Evolutionary conservation across 2,329 filamentous ascomycete genomes (phyloP), one percentile per base, ranked within the genome.

Genomic region (Fusarium graminum): DNA sequence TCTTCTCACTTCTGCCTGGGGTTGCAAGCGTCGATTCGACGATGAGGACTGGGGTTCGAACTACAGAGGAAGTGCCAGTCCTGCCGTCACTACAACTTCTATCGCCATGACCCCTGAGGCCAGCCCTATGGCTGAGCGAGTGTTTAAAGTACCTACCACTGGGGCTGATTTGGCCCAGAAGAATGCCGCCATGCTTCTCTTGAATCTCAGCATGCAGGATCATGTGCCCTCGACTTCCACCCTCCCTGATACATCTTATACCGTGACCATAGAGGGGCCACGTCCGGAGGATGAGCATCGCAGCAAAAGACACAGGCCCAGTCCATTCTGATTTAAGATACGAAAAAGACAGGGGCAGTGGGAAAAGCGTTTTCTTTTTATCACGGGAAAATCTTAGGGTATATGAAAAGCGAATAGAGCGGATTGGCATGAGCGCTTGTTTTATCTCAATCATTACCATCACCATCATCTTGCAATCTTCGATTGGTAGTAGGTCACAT

Each of bases 101-200:
- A 43, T 46, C 16, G 34, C 44, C 5, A 43, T 63, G 63, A 71
- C 67, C 13, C 68, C 71, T 17, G 69, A 68, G 26, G 43, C 59
- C 17, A 72, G 55, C 26, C 62, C 69, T 4, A 34, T 61, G 42
- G 61, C 52, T 36, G 59, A 58, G 9, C 44, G 50, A 46, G 49
- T 25, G 28, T 36, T 12, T 1, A 44, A 40, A 34, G 40, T 47
- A 17, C 56, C 32, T 9, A 46, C 41, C 8, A 44, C 26, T 7
- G 39, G 25, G 30, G 32, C 57, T 10, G 68, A 71, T 44, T 19
- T 42, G 6, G 59, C 60, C 8, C 63, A 71, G 41, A 59, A 69
- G 41, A 57, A 67, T 22, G 70, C 71, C 9, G 71, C 70, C 13
- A 54, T 73, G 32, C 61, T 72, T n/a, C 64, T 73, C 7, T 58